Base-by-base conservation (phyloP, 2,329 filamentous ascomycete species). In the Hymenoscyphus linearis region DNA sequence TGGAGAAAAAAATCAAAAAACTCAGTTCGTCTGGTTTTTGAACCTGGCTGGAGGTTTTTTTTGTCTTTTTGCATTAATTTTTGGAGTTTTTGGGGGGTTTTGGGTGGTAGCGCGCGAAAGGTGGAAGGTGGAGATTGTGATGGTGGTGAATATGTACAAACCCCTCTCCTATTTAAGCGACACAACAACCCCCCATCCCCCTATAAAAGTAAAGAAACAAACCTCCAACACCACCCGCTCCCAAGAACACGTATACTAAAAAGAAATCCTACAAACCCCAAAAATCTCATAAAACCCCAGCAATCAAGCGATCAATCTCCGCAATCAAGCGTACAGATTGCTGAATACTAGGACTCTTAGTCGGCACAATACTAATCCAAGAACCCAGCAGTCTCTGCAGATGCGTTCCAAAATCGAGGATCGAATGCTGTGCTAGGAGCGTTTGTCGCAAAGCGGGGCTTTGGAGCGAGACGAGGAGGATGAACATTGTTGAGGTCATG, bases 301-400 rank as follows among this genome's bases (percentile, higher is more conserved):
- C 31, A 37, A 80, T 79, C 27, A 79, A 77, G 3, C 69, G 69
- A 58, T 79, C 77, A 1, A 77, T 76, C 62, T 80, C 77, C 0
- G 72, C 71, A 16, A 81, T 80, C 10, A 81, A 73, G 18, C 76
- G 72, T 18, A 80, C 68, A 40, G 78, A 79, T 59, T 80, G 77
- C 36, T 79, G 71, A 0, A 81, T 76, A 61, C 78, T 81, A 0
- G 79, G 79, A 54, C 60, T 64, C 31, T 67, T 67, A 40, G 64
- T 61, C 12, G 63, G 65, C 31, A 65, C 63, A n/a, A 64, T 55
- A 2, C 55, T 52, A 27, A 65, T 60, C 64, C 65, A 67, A 13
- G 59, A 56, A 36, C 13, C 60, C 25, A 67, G 57, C 3, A 67
- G 56, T 6, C 56, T 55, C 16, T 61, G 62, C 1, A 67, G 59